phyloP scores from a whole-genome alignment of 169 alveolate genomes.

The Blepharisma undulans region DNA sequence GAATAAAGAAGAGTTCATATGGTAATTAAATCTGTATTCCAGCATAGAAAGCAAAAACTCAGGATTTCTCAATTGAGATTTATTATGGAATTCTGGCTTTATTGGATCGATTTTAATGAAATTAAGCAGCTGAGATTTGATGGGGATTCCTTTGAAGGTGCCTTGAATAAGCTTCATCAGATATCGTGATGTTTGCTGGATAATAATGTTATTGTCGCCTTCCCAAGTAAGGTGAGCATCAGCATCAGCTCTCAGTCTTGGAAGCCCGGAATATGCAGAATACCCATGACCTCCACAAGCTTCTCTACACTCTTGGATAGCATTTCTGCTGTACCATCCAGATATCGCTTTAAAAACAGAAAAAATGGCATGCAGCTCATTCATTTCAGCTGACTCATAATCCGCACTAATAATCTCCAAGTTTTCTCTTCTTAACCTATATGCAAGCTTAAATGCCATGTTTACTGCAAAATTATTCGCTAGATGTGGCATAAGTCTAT shows the following conservation, averaged over 20 bases:
- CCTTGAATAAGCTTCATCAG: conserved; percentile 42
- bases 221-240: conserved; percentile 65
- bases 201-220: conserved; percentile 78
- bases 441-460: neutral
- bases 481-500: conserved; percentile 28
- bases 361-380: conserved; percentile 36
- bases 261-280: conserved; percentile 24
- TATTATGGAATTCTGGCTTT: neutral
- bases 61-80: neutral
- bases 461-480: conserved; percentile 60
- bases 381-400: neutral
- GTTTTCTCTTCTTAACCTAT: neutral
- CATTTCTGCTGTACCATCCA: conserved; percentile 36
- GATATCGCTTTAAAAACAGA: conserved; percentile 42
- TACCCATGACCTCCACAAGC: conserved; percentile 54
- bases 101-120: conserved; percentile 31
- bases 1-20: neutral
- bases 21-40: neutral
- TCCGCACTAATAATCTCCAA: neutral
- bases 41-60: neutral
- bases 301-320: conserved; percentile 38
- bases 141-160: conserved; percentile 39
- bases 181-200: conserved; percentile 65
- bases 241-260: conserved; percentile 36
- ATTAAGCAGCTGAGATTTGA: conserved; percentile 24